These are phyloP conservation scores for Nicotiana knightiana DNA, from an alignment of 257 asterid species.

Conservation along the genomic window DNA sequence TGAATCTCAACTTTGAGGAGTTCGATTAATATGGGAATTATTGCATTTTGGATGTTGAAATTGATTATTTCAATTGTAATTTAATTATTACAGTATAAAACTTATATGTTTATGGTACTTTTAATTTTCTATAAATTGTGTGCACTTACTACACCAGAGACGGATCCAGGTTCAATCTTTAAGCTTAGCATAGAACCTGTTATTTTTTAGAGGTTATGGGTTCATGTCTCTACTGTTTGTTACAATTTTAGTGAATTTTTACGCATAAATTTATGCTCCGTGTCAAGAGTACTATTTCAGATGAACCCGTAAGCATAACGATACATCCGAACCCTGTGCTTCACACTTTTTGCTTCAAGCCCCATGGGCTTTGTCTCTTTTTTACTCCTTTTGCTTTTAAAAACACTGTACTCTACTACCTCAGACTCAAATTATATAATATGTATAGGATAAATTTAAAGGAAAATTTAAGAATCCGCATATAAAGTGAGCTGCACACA, in stretches of 20 bases:
- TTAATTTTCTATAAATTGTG: not conserved
- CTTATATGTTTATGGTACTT: not conserved
- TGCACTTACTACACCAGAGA: not conserved
- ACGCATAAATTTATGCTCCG: too few species aligned
- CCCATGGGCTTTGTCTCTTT: not conserved
- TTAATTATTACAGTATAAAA: not conserved
- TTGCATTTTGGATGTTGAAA: not conserved
- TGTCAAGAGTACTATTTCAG: too few species aligned
- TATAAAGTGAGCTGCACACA: not conserved
- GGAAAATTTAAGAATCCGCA: not conserved
- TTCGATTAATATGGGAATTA: not conserved
- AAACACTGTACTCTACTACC: not conserved
- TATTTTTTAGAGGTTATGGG: too few species aligned
- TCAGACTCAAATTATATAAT: not conserved
- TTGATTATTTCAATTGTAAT: not conserved
- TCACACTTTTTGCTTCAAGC: not conserved
- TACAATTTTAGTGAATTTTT: too few species aligned
- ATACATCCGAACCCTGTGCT: not conserved
- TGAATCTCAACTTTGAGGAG: not conserved
- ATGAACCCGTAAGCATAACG: too few species aligned
- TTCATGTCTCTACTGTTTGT: too few species aligned
- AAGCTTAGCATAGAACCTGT: too few species aligned
- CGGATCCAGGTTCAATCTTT: too few species aligned
- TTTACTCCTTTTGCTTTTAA: not conserved
- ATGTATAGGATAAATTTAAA: not conserved